Evolutionary conservation across 495 filamentous ascomycete species (phyloP), one percentile per base, ranked within the genome.

Genomic region (Annulohypoxylon moriforme): DNA sequence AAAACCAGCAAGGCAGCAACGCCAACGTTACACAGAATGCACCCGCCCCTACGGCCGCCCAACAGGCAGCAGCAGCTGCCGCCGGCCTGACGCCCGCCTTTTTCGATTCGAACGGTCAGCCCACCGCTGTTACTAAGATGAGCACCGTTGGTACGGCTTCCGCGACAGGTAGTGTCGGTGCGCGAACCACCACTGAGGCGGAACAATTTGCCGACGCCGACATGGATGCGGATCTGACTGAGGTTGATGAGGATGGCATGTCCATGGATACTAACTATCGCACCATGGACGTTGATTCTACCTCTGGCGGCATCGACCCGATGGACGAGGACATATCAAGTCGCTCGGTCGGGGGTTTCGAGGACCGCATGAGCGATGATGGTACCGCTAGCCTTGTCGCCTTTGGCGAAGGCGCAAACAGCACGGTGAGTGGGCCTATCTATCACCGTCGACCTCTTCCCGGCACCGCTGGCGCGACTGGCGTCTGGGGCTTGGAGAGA

Each of bases 81-180:
- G 49, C 46, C 16, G 49, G 20, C 77, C 29, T 87, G 81, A 76
- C 79, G 22, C 81, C 82, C 2, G 82, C 82, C 53, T 96, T 93
- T 83, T 97, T 96, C 74, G 93, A 96, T 74, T 79, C 84, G 18
- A 86, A 81, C 65, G 87, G 80, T 16, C 88, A 89, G 67, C 86
- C 88, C 24, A 83, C 76, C 27, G 86, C 84, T 34, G 77, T 77
- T 2, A 90, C 78, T 79, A 91, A 82, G 86, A 92, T 87, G 77
- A 94, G 91, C 82, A 97, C 94, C 0, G 94, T 97, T 20, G 94
- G 94, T 38, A 90, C 89, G 55, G 94, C 94, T 20, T 93, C 91
- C 63, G 83, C 82, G 2, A 85, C 82, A 0, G 93, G 90, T 25
- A 91, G 88, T 72, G 81, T 91, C 31, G 91, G 91, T 57, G 93